Conservation (phyloP, 495 filamentous ascomycete genomes). For the Lophiotrema nucula region DNA sequence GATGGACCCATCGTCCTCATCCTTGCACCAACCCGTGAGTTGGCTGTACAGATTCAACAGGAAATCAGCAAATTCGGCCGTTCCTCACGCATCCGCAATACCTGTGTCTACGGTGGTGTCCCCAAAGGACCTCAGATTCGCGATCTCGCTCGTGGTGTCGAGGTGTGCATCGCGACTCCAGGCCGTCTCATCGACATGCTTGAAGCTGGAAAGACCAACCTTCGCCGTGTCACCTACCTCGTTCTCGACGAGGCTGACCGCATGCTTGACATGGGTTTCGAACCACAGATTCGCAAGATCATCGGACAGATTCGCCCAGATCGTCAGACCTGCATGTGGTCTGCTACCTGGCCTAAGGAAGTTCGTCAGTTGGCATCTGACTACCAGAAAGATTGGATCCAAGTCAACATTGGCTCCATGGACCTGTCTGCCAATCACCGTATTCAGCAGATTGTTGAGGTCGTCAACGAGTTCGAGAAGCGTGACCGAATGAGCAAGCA, state of each 20-base stretch:
- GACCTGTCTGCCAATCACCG: constrained; percentile 97
- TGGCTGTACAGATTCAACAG: constrained; percentile 97
- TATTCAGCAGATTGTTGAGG: constrained; percentile 95
- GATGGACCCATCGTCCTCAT: constrained; percentile 97
- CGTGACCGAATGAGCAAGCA: constrained; percentile 96
- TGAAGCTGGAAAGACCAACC: constrained; percentile 94
- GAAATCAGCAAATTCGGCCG: constrained; percentile 95
- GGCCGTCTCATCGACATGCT: constrained; percentile 98
- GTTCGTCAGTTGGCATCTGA: constrained; percentile 93
- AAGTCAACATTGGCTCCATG: constrained; percentile 98
- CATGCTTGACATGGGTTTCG: constrained; percentile 91
- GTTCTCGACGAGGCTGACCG: constrained; percentile 87
- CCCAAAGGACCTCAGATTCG: constrained; percentile 95
- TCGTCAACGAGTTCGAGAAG: constrained; percentile 95
- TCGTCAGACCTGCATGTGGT: constrained; percentile 99
- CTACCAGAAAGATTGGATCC: constrained; percentile 94
- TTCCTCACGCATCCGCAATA: constrained; percentile 97
- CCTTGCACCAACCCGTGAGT: constrained; percentile 91
- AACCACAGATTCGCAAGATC: constrained; percentile 90
- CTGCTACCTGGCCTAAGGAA: constrained; percentile 99
- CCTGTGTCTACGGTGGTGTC: constrained; percentile 98
- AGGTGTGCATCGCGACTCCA: constrained; percentile 93
- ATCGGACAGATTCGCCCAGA: constrained; percentile 96
- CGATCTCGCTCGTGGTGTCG: constrained; percentile 82
- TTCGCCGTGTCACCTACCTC: constrained; percentile 94